Base-by-base conservation (phyloP, 2,329 filamentous ascomycete genomes). In the Colletotrichum gloeosporioides region DNA sequence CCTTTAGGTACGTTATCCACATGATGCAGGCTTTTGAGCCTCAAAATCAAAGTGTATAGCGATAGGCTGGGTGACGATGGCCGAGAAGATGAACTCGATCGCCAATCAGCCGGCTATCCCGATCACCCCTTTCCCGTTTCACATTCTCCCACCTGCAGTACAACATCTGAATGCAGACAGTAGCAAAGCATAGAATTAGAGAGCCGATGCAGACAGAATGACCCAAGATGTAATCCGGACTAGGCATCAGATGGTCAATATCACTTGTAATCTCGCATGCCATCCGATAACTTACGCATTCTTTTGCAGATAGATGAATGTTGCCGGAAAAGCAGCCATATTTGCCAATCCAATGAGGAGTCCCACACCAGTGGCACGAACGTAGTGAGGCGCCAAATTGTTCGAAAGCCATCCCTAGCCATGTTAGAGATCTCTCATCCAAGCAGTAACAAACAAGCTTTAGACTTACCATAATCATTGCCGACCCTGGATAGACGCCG, bases 311-410 rank as follows among this genome's bases (percentile, higher is more conserved):
- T 87, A 88, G 25, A 86, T 86, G 71, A 87, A 88, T 0, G 87
- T 86, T 3, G 85, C 86, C 10, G 87, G 82, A 69, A 88, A 88
- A 10, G 86, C 86, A 34, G 65, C 25, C 27, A 31, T 53, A 12
- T 68, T 68, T 27, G 65, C 65, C 53, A 87, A 78, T 7, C 83
- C 83, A 39, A 87, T 85, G 64, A 86, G 82, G 55, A 86, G 82
- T 0, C 86, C 86, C 1, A 86, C 81, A 8, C 86, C 85, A 0
- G 85, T 87, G 4, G 85, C 86, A 73, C 85, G 82, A 32, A 85
- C 84, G 69, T 87, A 87, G 72, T 87, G 85, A 1, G 85, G 86
- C 15, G 85, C 84, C 8, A 87, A 79, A 71, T 88, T 87, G 79
- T 88, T 87, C 15, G 84, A 82, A 39, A 86, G 81, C 86, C 86